These are phyloP conservation scores for Citrullus mucosospermus DNA, from an alignment of 306 rosid species.

Conservation along the genomic window DNA sequence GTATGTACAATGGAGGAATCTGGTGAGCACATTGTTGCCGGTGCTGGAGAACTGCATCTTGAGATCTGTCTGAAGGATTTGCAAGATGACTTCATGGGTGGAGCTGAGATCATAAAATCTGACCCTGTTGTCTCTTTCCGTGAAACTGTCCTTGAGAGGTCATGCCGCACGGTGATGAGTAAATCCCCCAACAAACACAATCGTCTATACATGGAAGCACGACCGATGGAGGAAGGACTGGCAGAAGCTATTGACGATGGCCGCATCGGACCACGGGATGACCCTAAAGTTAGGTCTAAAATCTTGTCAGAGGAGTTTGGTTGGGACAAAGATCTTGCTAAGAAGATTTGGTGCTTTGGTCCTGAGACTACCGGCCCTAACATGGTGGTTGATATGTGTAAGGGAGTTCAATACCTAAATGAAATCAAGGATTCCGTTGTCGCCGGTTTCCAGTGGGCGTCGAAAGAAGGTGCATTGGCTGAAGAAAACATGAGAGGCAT, in stretches of 20 bases:
- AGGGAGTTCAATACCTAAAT: conserved; percentile 77
- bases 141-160: conserved; percentile 79
- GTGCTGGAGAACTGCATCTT: conserved; percentile 93
- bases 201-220: conserved; percentile 86
- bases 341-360: conserved; percentile 89
- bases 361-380: conserved; percentile 79
- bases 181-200: conserved; percentile 94
- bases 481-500: conserved; percentile 81
- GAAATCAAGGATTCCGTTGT: conserved; percentile 79
- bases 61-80: conserved; percentile 91
- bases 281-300: conserved; percentile 54
- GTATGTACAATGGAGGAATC: conserved; percentile 81
- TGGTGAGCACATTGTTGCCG: conserved; percentile 90
- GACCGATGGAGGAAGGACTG: conserved; percentile 55
- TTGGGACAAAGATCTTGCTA: conserved; percentile 88
- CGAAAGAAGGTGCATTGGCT: conserved; percentile 74
- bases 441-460: conserved; percentile 83
- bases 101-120: conserved; percentile 74
- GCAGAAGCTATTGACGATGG: conserved; percentile 82
- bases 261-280: conserved; percentile 75
- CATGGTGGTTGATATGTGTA: conserved; percentile 90
- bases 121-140: conserved; percentile 93
- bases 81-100: conserved; percentile 92
- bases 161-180: conserved; percentile 81
- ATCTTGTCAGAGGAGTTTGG: conserved; percentile 51